Conservation (phyloP, 345 rosid species). For the Noccaea caerulescens region DNA sequence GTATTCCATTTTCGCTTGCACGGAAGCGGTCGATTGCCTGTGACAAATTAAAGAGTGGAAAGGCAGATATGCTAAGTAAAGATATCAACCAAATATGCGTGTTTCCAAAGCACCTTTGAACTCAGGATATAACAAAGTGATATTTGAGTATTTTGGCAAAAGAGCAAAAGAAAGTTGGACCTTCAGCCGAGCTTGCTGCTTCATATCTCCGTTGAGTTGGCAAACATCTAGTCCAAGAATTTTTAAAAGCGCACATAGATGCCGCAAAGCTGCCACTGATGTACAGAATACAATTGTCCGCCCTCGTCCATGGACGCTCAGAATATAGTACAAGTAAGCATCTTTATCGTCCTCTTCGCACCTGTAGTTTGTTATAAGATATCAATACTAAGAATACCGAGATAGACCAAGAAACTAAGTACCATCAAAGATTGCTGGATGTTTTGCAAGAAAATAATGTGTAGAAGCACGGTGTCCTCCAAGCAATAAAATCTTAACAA, state of each 20-base stretch:
- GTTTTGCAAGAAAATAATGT: conserved; percentile 21
- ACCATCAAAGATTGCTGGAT: conserved; percentile 11
- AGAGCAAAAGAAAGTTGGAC: conserved; percentile 43
- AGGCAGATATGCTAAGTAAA: conserved; percentile 30
- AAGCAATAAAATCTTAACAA: neutral
- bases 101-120: conserved; percentile 18
- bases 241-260: conserved; percentile 71
- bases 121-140: conserved; percentile 14
- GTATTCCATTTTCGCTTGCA: conserved; percentile 74
- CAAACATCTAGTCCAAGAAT: conserved; percentile 76
- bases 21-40: conserved; percentile 94
- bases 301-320: conserved; percentile 93
- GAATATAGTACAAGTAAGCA: conserved; percentile 77
- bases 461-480: conserved; percentile 18
- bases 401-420: conserved; percentile 26
- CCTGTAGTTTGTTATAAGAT: conserved; percentile 50
- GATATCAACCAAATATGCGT: conserved; percentile 15
- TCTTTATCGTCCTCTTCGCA: conserved; percentile 94
- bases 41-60: conserved; percentile 31
- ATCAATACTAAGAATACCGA: conserved; percentile 28
- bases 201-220: conserved; percentile 91
- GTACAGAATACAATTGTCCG: conserved; percentile 94
- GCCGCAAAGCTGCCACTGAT: conserved; percentile 93
- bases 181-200: conserved; percentile 95
- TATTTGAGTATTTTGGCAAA: conserved; percentile 17